Base-by-base conservation (phyloP, 2,329 filamentous ascomycete species). In the Lasiodiplodia sp. region DNA sequence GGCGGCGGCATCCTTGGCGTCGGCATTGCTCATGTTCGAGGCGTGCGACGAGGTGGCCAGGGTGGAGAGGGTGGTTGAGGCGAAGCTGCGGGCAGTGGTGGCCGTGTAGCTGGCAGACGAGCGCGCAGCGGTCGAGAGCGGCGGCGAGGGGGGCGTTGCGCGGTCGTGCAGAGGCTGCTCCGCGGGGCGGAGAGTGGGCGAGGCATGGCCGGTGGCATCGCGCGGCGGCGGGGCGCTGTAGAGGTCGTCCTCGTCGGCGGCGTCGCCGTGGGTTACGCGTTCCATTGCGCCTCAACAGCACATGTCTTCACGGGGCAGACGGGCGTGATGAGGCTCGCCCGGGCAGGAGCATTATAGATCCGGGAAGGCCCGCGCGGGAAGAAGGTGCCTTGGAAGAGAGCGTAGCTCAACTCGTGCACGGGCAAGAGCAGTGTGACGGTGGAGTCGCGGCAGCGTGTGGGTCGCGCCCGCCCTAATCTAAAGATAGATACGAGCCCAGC, bases 151-250 rank as follows among this genome's bases (percentile, higher is more conserved):
- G 37, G 67, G 60, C 28, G 62, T 37, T 2, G 25, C 52, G 51
- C 47, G 66, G 66, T 62, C 31, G 49, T 60, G 55, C 44, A 44
- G 31, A 56, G 51, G 23, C 49, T 38, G 64, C 37, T 49, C 34
- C 51, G 49, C 16, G 62, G 38, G 37, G 25, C 31, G 31, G 56
- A 49, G 56, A 23, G 56, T 18, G 23, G 25, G 28, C 16, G 31
- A 18, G 28, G 14, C 65, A 60, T 60, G 11, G 38, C 31, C 38
- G 40, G 64, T 3, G 23, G 12, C 38, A 31, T 28, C 21, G 11
- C 34, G 28, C 49, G 38, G 60, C 25, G 58, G 38, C 38, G 76
- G 76, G 0, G 69, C 12, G 60, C 57, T 40, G 58, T 68, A 68
- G 38, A 68, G 67, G 14, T 65, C 58, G 18, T 68, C 67, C n/a